Base-by-base conservation (phyloP, 73 alveolate genomes). In the Durusdinium trenchii region DNA sequence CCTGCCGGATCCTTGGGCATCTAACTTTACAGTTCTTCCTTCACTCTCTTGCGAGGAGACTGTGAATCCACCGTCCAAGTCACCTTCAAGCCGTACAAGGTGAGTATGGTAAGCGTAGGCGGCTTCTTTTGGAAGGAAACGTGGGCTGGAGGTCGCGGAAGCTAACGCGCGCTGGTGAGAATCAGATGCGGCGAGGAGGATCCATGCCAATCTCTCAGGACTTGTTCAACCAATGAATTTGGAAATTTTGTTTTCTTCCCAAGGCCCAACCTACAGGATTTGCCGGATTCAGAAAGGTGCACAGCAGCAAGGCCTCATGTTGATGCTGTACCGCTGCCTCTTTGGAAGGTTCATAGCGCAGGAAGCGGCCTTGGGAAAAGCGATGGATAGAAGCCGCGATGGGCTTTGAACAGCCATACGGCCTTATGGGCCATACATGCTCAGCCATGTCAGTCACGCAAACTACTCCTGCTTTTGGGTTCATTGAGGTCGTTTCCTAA, bases 371-470 rank as follows among this genome's bases (percentile, higher is more conserved):
- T 16, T 91, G 51, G 97, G 97, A 26, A 40, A 48, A 51, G 97
- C 97, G 42, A 69, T 91, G 97, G 97, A 67, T 71, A 86, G 97
- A 67, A 91, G 97, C n/a, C 97, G 97, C 32, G 28, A 12, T 73
- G 40, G 52, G 69, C 67, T 48, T 47, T 32, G 61, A 76, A 36
- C 6, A 28, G 52, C 48, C 51, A 40, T 10, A 62, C 76, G 4
- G 36, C 36, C n/a, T n/a, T n/a, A n/a, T n/a, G n/a, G n/a, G n/a
- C n/a, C n/a, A n/a, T n/a, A n/a, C n/a, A n/a, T n/a, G n/a, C n/a
- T n/a, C n/a, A 9, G 35, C 43, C 78, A 64, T 64, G 78, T 23
- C 16, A 64, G 14, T 6, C 52, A 6, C 32, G 7, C 26, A 26
- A 12, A 20, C 36, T 40, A 6, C 61, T 20, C 89, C 89, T 0